Base-by-base conservation (phyloP, 2,329 filamentous ascomycete species). In the Cordyceps javanica region DNA sequence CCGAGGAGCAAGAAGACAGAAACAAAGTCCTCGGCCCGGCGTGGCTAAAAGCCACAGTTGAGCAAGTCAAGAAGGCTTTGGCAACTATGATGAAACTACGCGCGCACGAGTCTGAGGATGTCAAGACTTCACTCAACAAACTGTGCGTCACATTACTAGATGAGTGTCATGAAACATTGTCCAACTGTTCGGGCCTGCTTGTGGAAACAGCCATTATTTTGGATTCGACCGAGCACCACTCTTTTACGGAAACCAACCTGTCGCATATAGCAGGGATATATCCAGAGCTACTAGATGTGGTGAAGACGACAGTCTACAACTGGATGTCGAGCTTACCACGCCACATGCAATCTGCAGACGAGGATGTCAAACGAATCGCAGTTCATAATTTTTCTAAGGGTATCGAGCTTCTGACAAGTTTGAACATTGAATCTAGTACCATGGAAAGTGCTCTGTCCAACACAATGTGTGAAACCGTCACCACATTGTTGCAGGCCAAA, bases 271-370 rank as follows among this genome's bases (percentile, higher is more conserved):
- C 87, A 6, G 78, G 74, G 39, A 82, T 86, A 11, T 85, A 91
- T 63, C 72, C 79, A 2, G 75, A 81, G 50, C 77, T 92, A 2
- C 74, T 80, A 3, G 84, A 88, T 23, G 74, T 82, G 3, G 75
- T 93, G 26, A 89, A 90, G 64, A 81, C 79, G 28, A 87, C 83
- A 1, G 78, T 95, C 1, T 89, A 93, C 69, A 86, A 85, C 54
- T 97, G 92, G 91, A 81, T 92, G 25, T 83, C 84, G 2, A 87
- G 90, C 41, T 80, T 99, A 19, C 87, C 93, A 5, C 82, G 91
- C 16, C 73, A 90, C 14, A 92, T 97, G 85, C 90, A 93, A 68
- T 83, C 86, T 9, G 88, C 86, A 63, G 91, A 97, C 65, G 91
- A 96, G 63, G 78, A 79, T n/a, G 77, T 81, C 28, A 96, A 95